Percentiles rank a stretch among this genome's conserved stretches.
phyloP scores from a whole-genome alignment of 768 basidiomycete species.

The Leccinum uliginosum region DNA sequence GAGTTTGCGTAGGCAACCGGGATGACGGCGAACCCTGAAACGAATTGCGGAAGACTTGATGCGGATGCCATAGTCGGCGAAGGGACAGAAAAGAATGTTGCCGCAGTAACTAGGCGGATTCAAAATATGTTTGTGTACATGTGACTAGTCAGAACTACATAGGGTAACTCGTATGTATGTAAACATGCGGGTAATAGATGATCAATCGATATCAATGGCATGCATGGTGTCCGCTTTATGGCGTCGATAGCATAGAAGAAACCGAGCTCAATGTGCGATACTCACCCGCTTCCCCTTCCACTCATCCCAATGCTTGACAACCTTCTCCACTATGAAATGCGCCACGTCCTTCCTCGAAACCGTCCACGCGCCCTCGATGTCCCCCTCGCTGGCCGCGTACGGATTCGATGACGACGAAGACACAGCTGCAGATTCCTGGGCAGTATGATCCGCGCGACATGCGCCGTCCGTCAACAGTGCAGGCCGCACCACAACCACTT shows the following conservation, averaged over 20 bases:
- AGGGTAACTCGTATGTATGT: too few species aligned
- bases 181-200: too few species aligned
- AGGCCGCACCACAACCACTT: conserved; percentile 47
- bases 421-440: neutral
- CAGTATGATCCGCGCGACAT: conserved; percentile 29
- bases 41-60: conserved; percentile 16
- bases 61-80: neutral
- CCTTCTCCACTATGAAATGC: conserved; percentile 54
- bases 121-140: neutral
- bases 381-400: conserved; percentile 43
- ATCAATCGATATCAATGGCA: too few species aligned
- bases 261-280: conserved; percentile 41
- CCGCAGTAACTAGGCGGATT: too few species aligned
- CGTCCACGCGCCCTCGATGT: conserved; percentile 42
- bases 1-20: conserved; percentile 36
- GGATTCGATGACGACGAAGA: conserved; percentile 21
- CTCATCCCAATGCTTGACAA: conserved; percentile 46
- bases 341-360: conserved; percentile 61
- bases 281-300: conserved; percentile 47
- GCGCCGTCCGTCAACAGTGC: conserved; percentile 57
- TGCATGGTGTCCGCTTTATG: too few species aligned
- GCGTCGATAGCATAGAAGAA: too few species aligned
- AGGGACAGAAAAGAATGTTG: too few species aligned
- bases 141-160: too few species aligned
- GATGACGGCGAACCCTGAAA: conserved; percentile 36